Conservation (phyloP, 2,329 filamentous ascomycete genomes). For the Xylariomycetidae sp. region DNA sequence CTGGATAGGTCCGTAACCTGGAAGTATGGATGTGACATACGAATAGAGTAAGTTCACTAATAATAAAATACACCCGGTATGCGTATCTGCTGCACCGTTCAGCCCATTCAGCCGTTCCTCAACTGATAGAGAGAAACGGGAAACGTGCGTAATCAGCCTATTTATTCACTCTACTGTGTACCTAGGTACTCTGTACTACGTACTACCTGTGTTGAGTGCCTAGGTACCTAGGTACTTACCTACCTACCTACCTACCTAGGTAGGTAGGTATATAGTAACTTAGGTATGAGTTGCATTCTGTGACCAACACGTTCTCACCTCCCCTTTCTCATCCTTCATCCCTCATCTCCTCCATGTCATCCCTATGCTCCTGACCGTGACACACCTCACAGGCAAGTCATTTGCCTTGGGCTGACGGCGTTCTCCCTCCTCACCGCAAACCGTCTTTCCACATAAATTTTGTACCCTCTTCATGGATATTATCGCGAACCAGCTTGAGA, state of each 20-base stretch:
- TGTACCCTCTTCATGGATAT: conserved; percentile 3
- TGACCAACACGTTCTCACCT: not conserved
- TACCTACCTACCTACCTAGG: not conserved
- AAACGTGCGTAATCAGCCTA: no score
- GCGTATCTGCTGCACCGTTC: no score
- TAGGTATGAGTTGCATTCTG: not conserved
- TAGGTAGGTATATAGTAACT: not conserved
- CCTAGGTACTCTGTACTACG: not conserved
- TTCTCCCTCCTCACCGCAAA: not conserved
- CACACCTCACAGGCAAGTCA: no score
- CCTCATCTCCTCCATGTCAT: not conserved
- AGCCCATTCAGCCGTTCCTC: no score
- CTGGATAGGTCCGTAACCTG: no score
- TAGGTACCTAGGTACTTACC: not conserved
- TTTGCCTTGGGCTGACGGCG: no score
- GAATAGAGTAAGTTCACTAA: no score
- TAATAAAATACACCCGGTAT: no score
- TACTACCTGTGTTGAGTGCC: not conserved
- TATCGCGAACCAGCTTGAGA: no score
- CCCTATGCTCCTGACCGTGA: not conserved
- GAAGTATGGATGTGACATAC: no score
- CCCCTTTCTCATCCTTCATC: not conserved
- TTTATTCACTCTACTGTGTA: no score
- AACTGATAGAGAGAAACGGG: no score
- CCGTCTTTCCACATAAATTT: conserved; percentile 8